These are phyloP conservation scores for Lentinula detonsa DNA, from an alignment of 768 basidiomycete species.

Conservation along the genomic window DNA sequence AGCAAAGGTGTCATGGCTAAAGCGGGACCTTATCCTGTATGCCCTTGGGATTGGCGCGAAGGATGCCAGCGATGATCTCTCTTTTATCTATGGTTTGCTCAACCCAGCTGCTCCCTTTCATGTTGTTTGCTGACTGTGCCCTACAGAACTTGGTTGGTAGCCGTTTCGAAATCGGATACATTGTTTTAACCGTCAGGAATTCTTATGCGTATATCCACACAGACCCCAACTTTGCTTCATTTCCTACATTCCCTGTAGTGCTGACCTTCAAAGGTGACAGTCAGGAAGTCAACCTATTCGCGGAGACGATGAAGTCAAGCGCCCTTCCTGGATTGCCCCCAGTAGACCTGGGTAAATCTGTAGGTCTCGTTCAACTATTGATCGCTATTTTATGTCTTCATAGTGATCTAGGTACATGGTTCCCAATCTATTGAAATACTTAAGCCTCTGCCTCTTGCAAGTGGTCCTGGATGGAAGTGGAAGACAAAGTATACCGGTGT, in stretches of 20 bases:
- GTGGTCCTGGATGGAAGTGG: slow-evolving; percentile 76
- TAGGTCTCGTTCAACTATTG: slow-evolving; percentile 26
- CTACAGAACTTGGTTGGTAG: background rate
- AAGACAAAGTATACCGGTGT: slow-evolving; percentile 61
- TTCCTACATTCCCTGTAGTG: slow-evolving; percentile 85
- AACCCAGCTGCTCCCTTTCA: too few relatives aligned
- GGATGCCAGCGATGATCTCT: slow-evolving; percentile 46
- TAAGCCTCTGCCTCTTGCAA: slow-evolving; percentile 66
- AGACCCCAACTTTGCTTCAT: slow-evolving; percentile 67
- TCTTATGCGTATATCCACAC: background rate
- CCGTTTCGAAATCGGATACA: background rate
- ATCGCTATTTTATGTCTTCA: background rate
- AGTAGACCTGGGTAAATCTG: slow-evolving; percentile 64
- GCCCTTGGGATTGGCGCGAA: slow-evolving; percentile 81
- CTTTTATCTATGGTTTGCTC: slow-evolving; percentile 63
- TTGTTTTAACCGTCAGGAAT: background rate
- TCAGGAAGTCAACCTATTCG: slow-evolving; percentile 70
- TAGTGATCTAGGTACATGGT: slow-evolving; percentile 56
- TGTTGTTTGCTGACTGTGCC: background rate
- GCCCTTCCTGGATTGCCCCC: slow-evolving; percentile 63
- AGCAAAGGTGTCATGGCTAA: slow-evolving; percentile 73
- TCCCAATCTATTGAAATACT: slow-evolving; percentile 77
- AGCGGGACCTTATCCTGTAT: slow-evolving; percentile 75
- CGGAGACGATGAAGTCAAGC: slow-evolving; percentile 36
- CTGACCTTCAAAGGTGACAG: slow-evolving; percentile 64